A percentile compares a stretch with the other conserved stretches of the same genome.
These are phyloP conservation scores for Clonostachys rhizophaga DNA, from an alignment of 2,329 filamentous ascomycete species.

Conservation along the genomic window DNA sequence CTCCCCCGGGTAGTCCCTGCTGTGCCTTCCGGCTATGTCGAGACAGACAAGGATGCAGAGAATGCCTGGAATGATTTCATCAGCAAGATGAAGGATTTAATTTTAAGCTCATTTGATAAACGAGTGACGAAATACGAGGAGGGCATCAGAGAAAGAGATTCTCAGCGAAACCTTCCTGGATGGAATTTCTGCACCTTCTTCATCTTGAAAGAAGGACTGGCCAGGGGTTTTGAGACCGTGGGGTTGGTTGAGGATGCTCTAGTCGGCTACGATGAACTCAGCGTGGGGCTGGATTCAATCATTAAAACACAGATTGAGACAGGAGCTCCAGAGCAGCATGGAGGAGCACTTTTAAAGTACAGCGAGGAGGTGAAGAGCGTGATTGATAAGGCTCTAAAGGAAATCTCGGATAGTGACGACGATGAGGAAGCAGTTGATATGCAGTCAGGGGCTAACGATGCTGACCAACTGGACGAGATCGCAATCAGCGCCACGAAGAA, in stretches of 20 bases:
- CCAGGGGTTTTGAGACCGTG: slow-evolving; percentile 91
- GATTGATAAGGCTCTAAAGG: slow-evolving; percentile 31
- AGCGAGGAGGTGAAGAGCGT: slow-evolving; percentile 69
- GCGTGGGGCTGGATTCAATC: slow-evolving; percentile 78
- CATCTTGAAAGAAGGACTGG: slow-evolving; percentile 91
- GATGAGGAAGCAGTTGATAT: slow-evolving; percentile 43
- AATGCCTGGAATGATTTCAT: slow-evolving; percentile 82
- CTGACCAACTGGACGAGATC: slow-evolving; percentile 47
- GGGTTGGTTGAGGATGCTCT: slow-evolving; percentile 93
- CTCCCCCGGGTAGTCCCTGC: slow-evolving; percentile 59
- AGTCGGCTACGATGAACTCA: slow-evolving; percentile 91
- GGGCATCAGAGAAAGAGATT: slow-evolving; percentile 91
- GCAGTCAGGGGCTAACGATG: slow-evolving; percentile 33
- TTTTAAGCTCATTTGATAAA: slow-evolving; percentile 84
- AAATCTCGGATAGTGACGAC: slow-evolving; percentile 14
- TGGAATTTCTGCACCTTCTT: slow-evolving; percentile 99
- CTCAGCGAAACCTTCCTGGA: slow-evolving; percentile 79
- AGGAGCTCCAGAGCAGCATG: slow-evolving; percentile 58
- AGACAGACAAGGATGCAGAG: slow-evolving; percentile 73
- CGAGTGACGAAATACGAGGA: slow-evolving; percentile 94
- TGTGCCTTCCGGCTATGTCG: slow-evolving; percentile 59
- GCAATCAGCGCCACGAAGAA: slow-evolving; percentile 64
- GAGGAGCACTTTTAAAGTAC: slow-evolving; percentile 65
- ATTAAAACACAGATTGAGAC: slow-evolving; percentile 66
- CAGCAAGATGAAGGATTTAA: slow-evolving; percentile 79